Conservation (phyloP, 2,329 filamentous ascomycete species). For the Ophiosphaerella herpotricha region DNA sequence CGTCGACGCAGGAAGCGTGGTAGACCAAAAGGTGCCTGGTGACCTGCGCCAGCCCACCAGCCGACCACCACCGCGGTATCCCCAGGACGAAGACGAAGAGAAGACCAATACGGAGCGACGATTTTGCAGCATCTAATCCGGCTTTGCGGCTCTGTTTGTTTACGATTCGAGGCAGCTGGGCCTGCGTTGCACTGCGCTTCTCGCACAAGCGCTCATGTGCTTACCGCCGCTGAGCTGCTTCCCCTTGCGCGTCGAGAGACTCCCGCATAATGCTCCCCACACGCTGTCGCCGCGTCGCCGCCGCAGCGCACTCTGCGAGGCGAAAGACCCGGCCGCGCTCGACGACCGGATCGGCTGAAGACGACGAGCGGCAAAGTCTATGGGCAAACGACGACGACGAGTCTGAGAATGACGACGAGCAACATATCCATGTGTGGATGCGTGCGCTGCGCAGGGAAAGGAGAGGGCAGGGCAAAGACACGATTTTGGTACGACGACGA, state of each 20-base stretch:
- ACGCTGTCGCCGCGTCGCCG: slow-evolving; percentile 39
- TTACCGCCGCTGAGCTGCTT: slow-evolving; percentile 39
- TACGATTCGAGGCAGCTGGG: too few relatives aligned
- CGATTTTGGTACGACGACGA: slow-evolving; percentile 42
- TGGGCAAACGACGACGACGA: slow-evolving; percentile 11
- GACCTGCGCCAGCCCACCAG: slow-evolving; percentile 17
- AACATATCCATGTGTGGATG: neutral
- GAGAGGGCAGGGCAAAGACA: slow-evolving; percentile 17
- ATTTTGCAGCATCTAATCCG: slow-evolving; percentile 8
- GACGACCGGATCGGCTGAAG: slow-evolving; percentile 42
- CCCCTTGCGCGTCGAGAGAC: slow-evolving; percentile 42
- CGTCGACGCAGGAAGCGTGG: too few relatives aligned
- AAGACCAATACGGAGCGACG: too few relatives aligned
- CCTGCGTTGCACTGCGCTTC: slow-evolving; percentile 21
- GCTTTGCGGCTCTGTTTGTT: too few relatives aligned
- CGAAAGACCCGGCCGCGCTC: slow-evolving; percentile 39
- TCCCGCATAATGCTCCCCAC: slow-evolving; percentile 42
- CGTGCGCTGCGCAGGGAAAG: slow-evolving; percentile 31
- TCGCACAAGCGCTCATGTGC: slow-evolving; percentile 44
- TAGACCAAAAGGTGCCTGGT: slow-evolving; percentile 17
- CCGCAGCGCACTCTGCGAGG: slow-evolving; percentile 39
- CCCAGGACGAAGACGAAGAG: too few relatives aligned
- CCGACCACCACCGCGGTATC: neutral
- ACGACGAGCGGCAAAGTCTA: neutral
- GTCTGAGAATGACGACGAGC: slow-evolving; percentile 26